These are phyloP conservation scores for Dioszegia aurantiaca DNA, from an alignment of 768 basidiomycete genomes.

Conservation along the genomic window DNA sequence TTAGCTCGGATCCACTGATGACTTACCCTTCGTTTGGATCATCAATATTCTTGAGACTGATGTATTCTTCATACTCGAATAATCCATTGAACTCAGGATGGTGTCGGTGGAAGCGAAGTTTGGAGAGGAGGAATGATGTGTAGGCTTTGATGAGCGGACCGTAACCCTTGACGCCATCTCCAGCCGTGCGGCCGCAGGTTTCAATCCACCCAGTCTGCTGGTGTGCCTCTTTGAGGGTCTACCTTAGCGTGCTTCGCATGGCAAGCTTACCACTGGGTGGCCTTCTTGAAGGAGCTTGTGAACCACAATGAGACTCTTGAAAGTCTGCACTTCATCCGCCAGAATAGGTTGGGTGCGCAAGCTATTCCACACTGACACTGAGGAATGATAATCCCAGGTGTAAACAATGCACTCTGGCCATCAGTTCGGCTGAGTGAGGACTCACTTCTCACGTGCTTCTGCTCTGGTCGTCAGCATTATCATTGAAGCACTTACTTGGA, in stretches of 20 bases:
- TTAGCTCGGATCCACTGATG: constrained; percentile 23
- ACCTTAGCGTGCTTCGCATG: constrained; percentile 10
- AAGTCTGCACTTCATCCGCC: constrained; percentile 95
- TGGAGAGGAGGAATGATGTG: constrained; percentile 90
- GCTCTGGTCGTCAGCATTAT: constrained; percentile 55
- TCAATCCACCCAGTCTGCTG: constrained; percentile 97
- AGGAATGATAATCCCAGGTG: constrained; percentile 99
- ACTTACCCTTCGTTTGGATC: constrained; percentile 97
- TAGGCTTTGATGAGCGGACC: constrained; percentile 90
- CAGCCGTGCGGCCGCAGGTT: constrained; percentile 87
- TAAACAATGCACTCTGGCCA: constrained; percentile 89
- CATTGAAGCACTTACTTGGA: constrained; percentile 58
- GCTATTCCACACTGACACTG: constrained; percentile 96
- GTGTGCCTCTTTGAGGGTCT: constrained; percentile 97
- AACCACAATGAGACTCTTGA: constrained; percentile 94
- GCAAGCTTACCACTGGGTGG: constrained; percentile 73
- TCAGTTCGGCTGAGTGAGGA: constrained; percentile 9
- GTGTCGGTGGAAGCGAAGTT: constrained; percentile 90
- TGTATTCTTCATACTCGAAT: constrained; percentile 98
- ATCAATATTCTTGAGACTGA: constrained; percentile 93
- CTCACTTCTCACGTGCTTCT: constrained; percentile 96
- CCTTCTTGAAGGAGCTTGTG: constrained; percentile 98
- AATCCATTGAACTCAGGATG: constrained; percentile 97
- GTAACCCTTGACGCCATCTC: constrained; percentile 81
- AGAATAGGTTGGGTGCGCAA: constrained; percentile 94